phyloP scores from a whole-genome alignment of 1,284 basidiomycete species.

The Pyrrhoderma noxium region DNA sequence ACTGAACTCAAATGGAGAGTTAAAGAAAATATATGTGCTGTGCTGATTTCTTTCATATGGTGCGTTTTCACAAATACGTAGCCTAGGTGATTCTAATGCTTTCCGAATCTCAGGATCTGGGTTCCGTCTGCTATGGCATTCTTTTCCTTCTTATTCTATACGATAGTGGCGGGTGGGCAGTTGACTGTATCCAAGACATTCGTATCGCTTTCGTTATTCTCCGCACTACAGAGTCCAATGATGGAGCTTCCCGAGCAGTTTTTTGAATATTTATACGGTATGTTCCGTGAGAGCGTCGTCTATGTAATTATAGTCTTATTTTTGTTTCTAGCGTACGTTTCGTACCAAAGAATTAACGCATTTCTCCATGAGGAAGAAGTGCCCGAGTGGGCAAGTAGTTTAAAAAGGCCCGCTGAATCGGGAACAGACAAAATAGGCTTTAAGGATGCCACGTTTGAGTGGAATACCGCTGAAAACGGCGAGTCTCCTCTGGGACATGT shows the following conservation, averaged over 20 bases:
- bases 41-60: conserved; percentile 59
- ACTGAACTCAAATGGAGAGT: conserved; percentile 56
- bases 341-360: conserved; percentile 60
- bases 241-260: conserved; percentile 53
- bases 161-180: conserved; percentile 47
- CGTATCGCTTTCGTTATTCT: conserved; percentile 59
- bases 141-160: conserved; percentile 57
- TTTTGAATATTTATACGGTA: conserved; percentile 57
- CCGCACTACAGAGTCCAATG: conserved; percentile 59
- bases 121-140: conserved; percentile 63
- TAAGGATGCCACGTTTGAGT: conserved; percentile 45
- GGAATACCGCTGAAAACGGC: conserved; percentile 33
- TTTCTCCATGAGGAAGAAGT: conserved; percentile 60
- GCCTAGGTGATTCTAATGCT: not conserved
- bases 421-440: conserved; percentile 40
- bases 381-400: conserved; percentile 51
- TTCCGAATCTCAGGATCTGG: conserved; percentile 44
- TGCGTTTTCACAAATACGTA: conserved; percentile 22
- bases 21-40: conserved; percentile 52
- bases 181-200: conserved; percentile 65
- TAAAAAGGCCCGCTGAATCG: conserved; percentile 15
- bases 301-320: conserved; percentile 10
- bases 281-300: conserved; percentile 15
- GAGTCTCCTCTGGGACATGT: conserved; percentile 26
- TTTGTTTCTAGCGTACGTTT: conserved; percentile 47